Evolutionary conservation across 2,329 filamentous ascomycete species (phyloP).

Genomic region (Ophiocordyceps sinensis): DNA sequence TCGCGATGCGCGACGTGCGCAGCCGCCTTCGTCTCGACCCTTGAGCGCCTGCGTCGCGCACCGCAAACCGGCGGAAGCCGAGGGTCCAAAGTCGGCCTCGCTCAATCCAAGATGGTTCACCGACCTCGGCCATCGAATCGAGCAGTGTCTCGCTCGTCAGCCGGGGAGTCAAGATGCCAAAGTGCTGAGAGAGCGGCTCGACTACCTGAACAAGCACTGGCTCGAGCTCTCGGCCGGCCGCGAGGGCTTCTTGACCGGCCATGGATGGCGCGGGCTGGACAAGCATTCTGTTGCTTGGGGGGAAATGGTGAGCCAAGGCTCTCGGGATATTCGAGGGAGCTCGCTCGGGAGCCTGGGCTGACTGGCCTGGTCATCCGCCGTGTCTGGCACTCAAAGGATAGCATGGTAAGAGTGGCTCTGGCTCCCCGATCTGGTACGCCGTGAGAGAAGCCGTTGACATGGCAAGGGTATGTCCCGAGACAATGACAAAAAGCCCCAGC

Average conservation of each 20-base stretch:
- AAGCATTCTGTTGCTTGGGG: constrained; percentile 65
- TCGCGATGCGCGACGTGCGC: neutral
- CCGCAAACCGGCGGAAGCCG: neutral
- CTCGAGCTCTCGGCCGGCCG: constrained; percentile 55
- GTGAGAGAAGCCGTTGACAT: neutral
- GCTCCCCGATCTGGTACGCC: neutral
- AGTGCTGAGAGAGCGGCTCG: constrained; percentile 5
- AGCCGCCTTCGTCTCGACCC: neutral
- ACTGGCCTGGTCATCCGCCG: too few species aligned
- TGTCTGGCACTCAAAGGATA: neutral
- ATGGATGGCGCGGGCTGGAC: constrained; percentile 44
- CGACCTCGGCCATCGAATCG: constrained; percentile 10
- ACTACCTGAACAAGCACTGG: constrained; percentile 39
- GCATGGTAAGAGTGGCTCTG: neutral
- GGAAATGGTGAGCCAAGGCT: constrained; percentile 51
- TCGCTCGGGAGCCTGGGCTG: too few species aligned
- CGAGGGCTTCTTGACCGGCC: constrained; percentile 57
- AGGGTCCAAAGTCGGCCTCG: neutral
- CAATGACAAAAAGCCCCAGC: neutral
- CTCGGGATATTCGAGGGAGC: neutral
- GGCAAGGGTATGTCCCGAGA: neutral
- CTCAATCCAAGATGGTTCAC: constrained; percentile 13
- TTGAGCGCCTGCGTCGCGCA: neutral
- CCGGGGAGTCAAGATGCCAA: neutral
- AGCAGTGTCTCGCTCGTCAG: constrained; percentile 2